A percentile compares a stretch with the other conserved stretches of the same genome.
Conservation (phyloP, 2,329 filamentous ascomycete genomes). For the Fusarium albidum region DNA sequence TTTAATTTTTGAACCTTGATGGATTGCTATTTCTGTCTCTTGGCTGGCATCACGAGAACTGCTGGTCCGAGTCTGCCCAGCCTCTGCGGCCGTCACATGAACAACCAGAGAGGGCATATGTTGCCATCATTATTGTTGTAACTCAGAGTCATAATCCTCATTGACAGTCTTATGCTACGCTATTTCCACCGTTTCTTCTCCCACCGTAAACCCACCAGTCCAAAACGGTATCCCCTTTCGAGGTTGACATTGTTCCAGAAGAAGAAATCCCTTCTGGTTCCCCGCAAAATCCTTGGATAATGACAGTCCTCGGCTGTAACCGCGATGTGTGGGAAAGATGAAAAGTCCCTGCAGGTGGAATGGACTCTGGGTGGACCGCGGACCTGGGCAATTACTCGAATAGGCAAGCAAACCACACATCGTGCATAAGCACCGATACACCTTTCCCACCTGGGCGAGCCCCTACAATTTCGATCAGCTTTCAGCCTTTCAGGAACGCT, state of each 20-base stretch:
- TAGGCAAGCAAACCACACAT: slow-evolving; percentile 23
- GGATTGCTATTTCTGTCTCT: no score
- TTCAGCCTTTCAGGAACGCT: no score
- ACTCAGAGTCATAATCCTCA: no score
- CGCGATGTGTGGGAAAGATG: slow-evolving; percentile 24
- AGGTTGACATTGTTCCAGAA: slow-evolving; percentile 17
- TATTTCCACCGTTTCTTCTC: background rate
- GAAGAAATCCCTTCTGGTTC: background rate
- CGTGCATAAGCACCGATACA: slow-evolving; percentile 28
- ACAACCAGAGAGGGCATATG: no score
- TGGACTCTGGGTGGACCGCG: no score
- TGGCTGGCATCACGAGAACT: no score
- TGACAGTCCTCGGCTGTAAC: slow-evolving; percentile 26
- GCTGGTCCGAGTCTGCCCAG: no score
- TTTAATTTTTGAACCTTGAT: no score
- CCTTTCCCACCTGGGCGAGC: slow-evolving; percentile 17
- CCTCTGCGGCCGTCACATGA: no score
- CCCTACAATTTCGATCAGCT: slow-evolving; percentile 16
- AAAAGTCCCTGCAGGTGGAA: slow-evolving; percentile 35
- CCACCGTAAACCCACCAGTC: slow-evolving; percentile 8
- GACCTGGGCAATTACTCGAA: slow-evolving; percentile 23
- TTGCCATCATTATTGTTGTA: no score
- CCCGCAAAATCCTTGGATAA: slow-evolving; percentile 21
- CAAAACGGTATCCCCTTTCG: slow-evolving; percentile 10
- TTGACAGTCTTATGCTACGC: no score